Base-by-base conservation (phyloP, 129 eudicot species). In the Calendula officinalis region DNA sequence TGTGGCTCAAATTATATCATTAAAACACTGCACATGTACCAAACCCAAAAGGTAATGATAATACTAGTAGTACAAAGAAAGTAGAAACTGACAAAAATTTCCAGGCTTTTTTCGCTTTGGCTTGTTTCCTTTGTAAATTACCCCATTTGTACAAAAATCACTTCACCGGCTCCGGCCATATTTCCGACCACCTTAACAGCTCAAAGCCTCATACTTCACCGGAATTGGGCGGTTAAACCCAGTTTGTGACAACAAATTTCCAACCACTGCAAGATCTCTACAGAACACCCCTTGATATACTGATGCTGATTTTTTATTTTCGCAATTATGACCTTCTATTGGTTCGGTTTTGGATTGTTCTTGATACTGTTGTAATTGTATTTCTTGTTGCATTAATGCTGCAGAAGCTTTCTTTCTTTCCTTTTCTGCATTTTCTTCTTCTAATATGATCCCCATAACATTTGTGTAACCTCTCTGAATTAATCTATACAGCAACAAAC, bases 201-300 rank as follows among this genome's bases (percentile, higher is more conserved):
- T 91, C n/a, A 88, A 72, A 11, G 82, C 96, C 71, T 91, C 98
- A 11, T 82, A 91, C 64, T 91, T 91, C 14, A 91, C 73, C 5
- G 96, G 68, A 40, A 91, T 62, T 10, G 89, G 87, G 35, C 75
- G 84, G 74, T 83, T 88, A 54, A 85, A 88, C 27, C 94, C 85
- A 0, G 82, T 60, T 12, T 83, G 96, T 0, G 98, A 87, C 16
- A 91, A 62, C 78, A 91, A 60, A 75, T 71, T 91, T 74, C 98
- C 98, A 6, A 91, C 98, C 33, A 67, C 85, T 7, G 91, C 86
- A 64, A 91, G 75, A 82, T 91, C 98, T 74, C 98, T 66, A 66
- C 98, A 88, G 41, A 91, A 91, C 62, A 83, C 98, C 6, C 97
- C 97, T 83, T 89, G 94, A 67, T 77, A 89, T 16, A 77, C 90